Base-by-base conservation (phyloP, 169 alveolate genomes). In the Plasmodium gallinaceum region DNA sequence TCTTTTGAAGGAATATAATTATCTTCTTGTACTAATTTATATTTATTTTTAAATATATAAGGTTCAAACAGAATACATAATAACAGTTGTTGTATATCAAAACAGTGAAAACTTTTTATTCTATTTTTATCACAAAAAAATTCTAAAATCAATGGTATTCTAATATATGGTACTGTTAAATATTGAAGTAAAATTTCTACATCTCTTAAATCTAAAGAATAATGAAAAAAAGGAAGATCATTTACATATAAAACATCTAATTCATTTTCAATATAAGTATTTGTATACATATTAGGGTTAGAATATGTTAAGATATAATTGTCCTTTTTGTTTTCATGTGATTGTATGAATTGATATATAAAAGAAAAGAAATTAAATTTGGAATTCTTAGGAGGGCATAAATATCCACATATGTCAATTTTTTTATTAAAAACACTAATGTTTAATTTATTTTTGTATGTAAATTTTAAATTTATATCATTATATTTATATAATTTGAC, bases 131-230 rank as follows among this genome's bases (percentile, higher is more conserved):
- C 95, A 22, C 95, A 80, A 76, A 95, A 95, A 85, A 95, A 95
- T 74, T 95, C 97, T 87, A 95, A 74, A 54, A 95, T 91, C 32
- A 95, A 93, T 46, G 97, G 97, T 24, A 95, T 95, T 20, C 97
- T 90, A 60, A 95, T 93, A 83, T 95, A 95, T 14, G 97, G 93
- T 0, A 97, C 96, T 12, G 97, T 95, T 45, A 95, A 94, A 87
- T 95, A 95, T 90, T 95, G 97, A 14, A 95, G 68, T 20, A 95
- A 69, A 12, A 95, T 91, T 76, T 95, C 97, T 4, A 94, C 88
- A 80, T 95, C 97, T 22, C 96, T 87, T 26, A 92, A 89, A 9
- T 92, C 94, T 74, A 95, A 78, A 51, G 92, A 88, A 26, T 92
- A 94, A 57, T 95, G 94, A 64, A 88, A 94, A 20, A 52, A 83